Evolutionary conservation across 192 early-diverging fungal species (phyloP).

Genomic region (Coemansia sp.): DNA sequence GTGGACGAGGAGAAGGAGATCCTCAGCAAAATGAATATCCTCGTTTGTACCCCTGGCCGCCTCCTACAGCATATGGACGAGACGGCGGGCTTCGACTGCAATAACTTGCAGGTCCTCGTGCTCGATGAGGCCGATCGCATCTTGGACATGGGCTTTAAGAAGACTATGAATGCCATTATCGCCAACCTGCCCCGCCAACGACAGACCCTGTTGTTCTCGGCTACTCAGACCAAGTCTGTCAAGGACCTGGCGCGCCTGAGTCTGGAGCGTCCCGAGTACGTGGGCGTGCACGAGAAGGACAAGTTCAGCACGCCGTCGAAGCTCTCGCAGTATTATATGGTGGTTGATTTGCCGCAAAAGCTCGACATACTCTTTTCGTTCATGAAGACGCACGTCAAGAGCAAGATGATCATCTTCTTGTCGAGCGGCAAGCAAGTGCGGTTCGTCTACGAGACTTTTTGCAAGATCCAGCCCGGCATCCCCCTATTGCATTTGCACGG

Average conservation of each 20-base stretch:
- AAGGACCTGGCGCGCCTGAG: constrained; percentile 91
- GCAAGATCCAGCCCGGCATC: constrained; percentile 91
- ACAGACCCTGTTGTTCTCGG: constrained; percentile 95
- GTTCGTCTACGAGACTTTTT: constrained; percentile 93
- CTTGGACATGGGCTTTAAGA: constrained; percentile 85
- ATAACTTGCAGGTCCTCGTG: constrained; percentile 72
- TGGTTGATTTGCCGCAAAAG: constrained; percentile 81
- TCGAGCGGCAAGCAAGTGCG: constrained; percentile 97
- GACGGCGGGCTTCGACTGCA: constrained; percentile 88
- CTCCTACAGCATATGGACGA: constrained; percentile 90
- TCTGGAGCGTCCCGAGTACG: constrained; percentile 89
- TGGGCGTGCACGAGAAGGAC: constrained; percentile 88
- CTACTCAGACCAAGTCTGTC: constrained; percentile 96
- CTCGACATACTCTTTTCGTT: constrained; percentile 97
- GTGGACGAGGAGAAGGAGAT: constrained; percentile 76
- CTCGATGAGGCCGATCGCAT: constrained; percentile 86
- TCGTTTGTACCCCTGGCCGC: constrained; percentile 80
- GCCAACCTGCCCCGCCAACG: constrained; percentile 80
- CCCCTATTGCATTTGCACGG: constrained; percentile 92
- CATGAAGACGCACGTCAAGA: constrained; percentile 86
- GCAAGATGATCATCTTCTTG: constrained; percentile 90
- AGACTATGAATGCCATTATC: constrained; percentile 79
- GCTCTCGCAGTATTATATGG: constrained; percentile 85
- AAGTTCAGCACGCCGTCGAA: constrained; percentile 78
- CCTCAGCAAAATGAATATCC: constrained; percentile 76